A percentile compares a stretch with the other conserved stretches of the same genome.
These are phyloP conservation scores for Isochrysis galbana DNA, from an alignment of 78 protist genomes.

Conservation along the genomic window DNA sequence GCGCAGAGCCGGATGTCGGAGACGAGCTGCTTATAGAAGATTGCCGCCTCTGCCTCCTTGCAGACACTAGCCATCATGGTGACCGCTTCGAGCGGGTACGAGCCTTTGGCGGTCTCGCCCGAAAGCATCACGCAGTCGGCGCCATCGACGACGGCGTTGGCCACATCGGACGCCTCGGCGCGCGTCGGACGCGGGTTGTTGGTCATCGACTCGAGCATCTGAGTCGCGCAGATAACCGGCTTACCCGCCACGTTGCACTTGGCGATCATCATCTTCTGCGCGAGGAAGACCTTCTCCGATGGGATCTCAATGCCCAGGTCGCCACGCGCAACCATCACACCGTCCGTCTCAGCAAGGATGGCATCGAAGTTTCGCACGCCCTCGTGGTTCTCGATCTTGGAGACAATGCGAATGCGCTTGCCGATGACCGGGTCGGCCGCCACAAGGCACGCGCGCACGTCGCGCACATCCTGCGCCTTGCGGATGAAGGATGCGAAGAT, in stretches of 20 bases:
- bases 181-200: slow-evolving; percentile 90
- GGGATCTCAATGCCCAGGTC: slow-evolving; percentile 91
- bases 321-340: slow-evolving; percentile 95
- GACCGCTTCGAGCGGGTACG: slow-evolving; percentile 61
- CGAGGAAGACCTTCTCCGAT: slow-evolving; percentile 65
- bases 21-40: background rate
- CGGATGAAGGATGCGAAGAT: slow-evolving; percentile 84
- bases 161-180: slow-evolving; percentile 84
- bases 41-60: slow-evolving; percentile 40
- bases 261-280: slow-evolving; percentile 85
- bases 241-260: slow-evolving; percentile 68
- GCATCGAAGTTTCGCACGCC: slow-evolving; percentile 80
- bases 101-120: slow-evolving; percentile 77
- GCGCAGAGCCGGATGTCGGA: background rate
- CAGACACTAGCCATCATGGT: slow-evolving; percentile 31
- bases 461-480: slow-evolving; percentile 53
- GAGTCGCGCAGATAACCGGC: slow-evolving; percentile 72
- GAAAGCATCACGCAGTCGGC: slow-evolving; percentile 76
- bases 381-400: slow-evolving; percentile 88
- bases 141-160: slow-evolving; percentile 73
- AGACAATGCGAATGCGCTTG: slow-evolving; percentile 63
- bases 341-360: slow-evolving; percentile 80
- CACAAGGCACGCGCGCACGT: slow-evolving; percentile 55
- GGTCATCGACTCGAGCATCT: slow-evolving; percentile 84
- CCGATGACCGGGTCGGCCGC: slow-evolving; percentile 36